Evolutionary conservation across 768 basidiomycete genomes (phyloP), one percentile per base, ranked within the genome.

Genomic region (Favolaschia claudopus): DNA sequence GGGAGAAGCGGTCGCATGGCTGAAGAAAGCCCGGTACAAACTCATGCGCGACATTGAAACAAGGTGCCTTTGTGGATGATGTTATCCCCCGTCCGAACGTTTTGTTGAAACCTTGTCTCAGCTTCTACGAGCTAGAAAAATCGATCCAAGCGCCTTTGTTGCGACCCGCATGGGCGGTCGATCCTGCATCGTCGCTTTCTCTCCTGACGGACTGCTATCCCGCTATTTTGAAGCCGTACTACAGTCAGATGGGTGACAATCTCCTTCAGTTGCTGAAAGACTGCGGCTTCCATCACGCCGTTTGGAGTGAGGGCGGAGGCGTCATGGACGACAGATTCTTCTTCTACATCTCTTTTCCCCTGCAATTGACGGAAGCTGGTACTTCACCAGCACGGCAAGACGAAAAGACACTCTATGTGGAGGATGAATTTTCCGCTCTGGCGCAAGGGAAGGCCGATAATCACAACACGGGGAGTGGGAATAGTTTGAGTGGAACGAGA

Each of bases 251-350:
- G 15, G 5, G 4, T n/a, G 14, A 38, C 28, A 60, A 60, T n/a
- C 45, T 60, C 19, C 19, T 60, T 58, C 25, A 64, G 59, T 3
- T 69, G 63, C 34, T 63, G 22, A 28, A 40, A 27, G 53, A 60
- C 42, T 40, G 52, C 25, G 33, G 69, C 46, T 52, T 60, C 66
- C 60, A 2, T n/a, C n/a, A n/a, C n/a, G n/a, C n/a, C 7, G n/a
- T 9, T 17, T 43, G 28, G 9, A 7, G 19, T 3, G 8, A 7
- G 10, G 13, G 19, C n/a, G 1, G 15, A 9, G 39, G 39, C 12
- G 39, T 12, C 13, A 8, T 20, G 12, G 10, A 8, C 10, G 8
- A 12, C 29, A 24, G 7, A 15, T 14, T 40, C 25, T 19, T 4
- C n/a, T 2, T 52, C 12, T 4, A 3, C 1, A 53, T 53, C 40